Evolutionary conservation across 2,329 filamentous ascomycete genomes (phyloP), one percentile per base, ranked within the genome.

Genomic region (Domatiomyces globalis): DNA sequence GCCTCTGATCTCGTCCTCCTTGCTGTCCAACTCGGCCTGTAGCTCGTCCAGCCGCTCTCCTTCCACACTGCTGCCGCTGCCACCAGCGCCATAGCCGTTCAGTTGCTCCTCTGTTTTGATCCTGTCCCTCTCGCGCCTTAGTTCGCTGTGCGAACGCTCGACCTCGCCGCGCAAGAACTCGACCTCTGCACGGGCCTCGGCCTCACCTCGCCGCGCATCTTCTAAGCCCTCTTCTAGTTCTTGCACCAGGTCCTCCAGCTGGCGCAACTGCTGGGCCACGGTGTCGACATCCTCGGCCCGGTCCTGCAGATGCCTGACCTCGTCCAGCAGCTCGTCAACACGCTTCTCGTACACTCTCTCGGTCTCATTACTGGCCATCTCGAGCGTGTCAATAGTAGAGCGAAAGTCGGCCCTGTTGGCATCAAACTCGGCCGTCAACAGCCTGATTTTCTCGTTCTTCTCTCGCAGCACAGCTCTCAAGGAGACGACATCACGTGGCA

Each of bases 211-310:
- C 50, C 92, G 78, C 46, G 92, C 89, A 69, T 98, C 92, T 69
- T 98, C 92, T 1, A 98, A 74, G 0, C 92, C 92, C 67, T 98
- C 92, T 67, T 98, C 92, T 0, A 98, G 78, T 66, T 98, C 92
- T 61, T 94, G 90, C 2, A 98, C 92, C 33, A 96, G 77, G 65
- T 96, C 90, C 66, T 96, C 92, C 1, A 98, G 75, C 68, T 95
- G 88, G 70, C 95, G 95, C 50, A 98, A 75, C 68, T 98, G 92
- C 56, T 78, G 78, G 5, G 92, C 89, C 18, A 98, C 88, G 22
- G 82, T 85, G 61, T 95, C 87, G 6, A 98, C 88, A 64, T 98
- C 92, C 53, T 94, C 82, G 43, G 83, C 85, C 3, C 58, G 56
- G 44, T 88, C 84, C 58, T 90, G 84, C 2, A 92, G 72, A 53